Percentiles rank a stretch among this genome's conserved stretches.
Evolutionary conservation across 2,329 filamentous ascomycete genomes (phyloP).

Genomic region (Ilyonectria destructans): DNA sequence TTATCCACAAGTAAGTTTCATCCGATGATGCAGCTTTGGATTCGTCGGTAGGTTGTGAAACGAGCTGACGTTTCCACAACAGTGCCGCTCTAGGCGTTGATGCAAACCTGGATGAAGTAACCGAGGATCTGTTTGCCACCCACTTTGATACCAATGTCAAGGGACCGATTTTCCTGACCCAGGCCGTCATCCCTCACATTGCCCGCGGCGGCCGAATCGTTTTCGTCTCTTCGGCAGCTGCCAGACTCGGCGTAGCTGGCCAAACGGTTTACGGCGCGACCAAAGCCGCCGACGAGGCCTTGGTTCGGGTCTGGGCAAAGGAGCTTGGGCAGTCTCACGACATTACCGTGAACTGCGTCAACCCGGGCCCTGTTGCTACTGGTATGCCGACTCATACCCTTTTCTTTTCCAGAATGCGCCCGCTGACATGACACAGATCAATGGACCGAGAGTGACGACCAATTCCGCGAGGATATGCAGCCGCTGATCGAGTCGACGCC

Average conservation of each 20-base stretch:
- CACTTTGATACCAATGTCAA: slow-evolving; percentile 46
- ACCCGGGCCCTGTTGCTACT: slow-evolving; percentile 50
- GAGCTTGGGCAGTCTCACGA: slow-evolving; percentile 52
- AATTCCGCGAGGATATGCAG: slow-evolving; percentile 53
- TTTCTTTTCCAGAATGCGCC: background rate
- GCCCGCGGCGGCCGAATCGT: slow-evolving; percentile 52
- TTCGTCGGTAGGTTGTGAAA: too few relatives aligned
- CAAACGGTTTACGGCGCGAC: slow-evolving; percentile 54
- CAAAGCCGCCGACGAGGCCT: slow-evolving; percentile 53
- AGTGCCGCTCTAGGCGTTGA: slow-evolving; percentile 35
- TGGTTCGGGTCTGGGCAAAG: slow-evolving; percentile 51
- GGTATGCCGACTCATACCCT: background rate
- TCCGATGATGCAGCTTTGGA: background rate
- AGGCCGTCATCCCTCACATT: slow-evolving; percentile 52
- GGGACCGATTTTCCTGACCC: slow-evolving; percentile 52
- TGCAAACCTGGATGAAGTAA: slow-evolving; percentile 38
- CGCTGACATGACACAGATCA: slow-evolving; percentile 36
- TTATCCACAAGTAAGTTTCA: slow-evolving; percentile 44
- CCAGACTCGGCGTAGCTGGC: slow-evolving; percentile 48
- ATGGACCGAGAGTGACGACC: slow-evolving; percentile 48
- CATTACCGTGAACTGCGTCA: slow-evolving; percentile 53
- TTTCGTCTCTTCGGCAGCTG: slow-evolving; percentile 54
- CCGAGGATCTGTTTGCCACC: slow-evolving; percentile 21
- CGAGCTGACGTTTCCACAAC: background rate
- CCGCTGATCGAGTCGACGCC: slow-evolving; percentile 52